Base-by-base conservation (phyloP, 2,329 filamentous ascomycete species). In the Calonectria ilicicola region DNA sequence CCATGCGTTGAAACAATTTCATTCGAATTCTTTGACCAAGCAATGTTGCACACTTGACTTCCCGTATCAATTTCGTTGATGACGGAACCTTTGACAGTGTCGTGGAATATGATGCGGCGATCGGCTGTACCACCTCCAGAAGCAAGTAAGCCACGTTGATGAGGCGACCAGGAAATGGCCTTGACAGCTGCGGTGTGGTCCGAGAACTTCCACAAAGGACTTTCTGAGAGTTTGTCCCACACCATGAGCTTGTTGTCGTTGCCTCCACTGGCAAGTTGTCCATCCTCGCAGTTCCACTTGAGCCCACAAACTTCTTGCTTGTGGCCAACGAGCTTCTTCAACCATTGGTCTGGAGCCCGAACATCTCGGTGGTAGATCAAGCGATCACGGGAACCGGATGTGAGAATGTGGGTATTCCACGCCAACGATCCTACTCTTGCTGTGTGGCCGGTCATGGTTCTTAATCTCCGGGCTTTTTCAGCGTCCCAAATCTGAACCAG, bases 221-320 rank as follows among this genome's bases (percentile, higher is more conserved):
- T 94, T 78, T 97, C 94, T n/a, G 93, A 95, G 71, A 98, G 89
- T 82, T 97, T 97, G 80, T 99, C 97, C 97, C 97, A 99, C 27
- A 99, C 95, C 91, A 98, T 97, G 56, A 99, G 89, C 83, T 98
- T 98, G 86, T 99, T 99, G 86, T 99, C 97, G 83, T 99, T 99
- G 7, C 97, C 97, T 63, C 97, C 97, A 68, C 95, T 98, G 15
- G 97, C 97, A 29, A 99, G 89, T 83, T 99, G 97, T 6, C 95
- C 94, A 80, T 98, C 96, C 78, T 98, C 96, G 70, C 94, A 94
- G 80, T 99, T 99, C 97, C 97, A 99, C 80, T 96, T 96, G 64
- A 99, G 86, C 10, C 97, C 97, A 82, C 97, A 99, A 15, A 99
- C 95, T 85, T 99, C 97, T 85, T 99, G 97, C 84, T 98, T 99